Evolutionary conservation across 2,329 filamentous ascomycete genomes (phyloP).

Genomic region (Lojkania enalia): DNA sequence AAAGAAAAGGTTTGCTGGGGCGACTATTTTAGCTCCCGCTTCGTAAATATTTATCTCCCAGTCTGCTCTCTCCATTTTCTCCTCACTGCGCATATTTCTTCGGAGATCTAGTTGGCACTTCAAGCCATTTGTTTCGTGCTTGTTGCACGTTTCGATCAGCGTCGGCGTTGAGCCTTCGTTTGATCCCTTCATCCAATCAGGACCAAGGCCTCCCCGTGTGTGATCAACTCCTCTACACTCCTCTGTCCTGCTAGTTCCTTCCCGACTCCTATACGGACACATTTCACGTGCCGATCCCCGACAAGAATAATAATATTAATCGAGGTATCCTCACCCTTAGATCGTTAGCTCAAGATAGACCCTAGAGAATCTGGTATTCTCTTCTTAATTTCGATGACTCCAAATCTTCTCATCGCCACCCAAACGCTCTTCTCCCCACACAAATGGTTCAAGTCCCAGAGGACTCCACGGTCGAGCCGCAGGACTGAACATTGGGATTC

Average conservation of each 20-base stretch:
- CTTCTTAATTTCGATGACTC: constrained; percentile 46
- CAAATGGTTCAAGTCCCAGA: constrained; percentile 53
- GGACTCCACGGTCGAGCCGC: constrained; percentile 45
- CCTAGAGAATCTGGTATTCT: background rate
- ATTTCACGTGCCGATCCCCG: constrained; percentile 20
- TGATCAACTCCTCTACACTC: constrained; percentile 1
- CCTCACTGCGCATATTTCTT: constrained; percentile 7
- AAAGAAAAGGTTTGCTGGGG: no score
- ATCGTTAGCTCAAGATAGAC: background rate
- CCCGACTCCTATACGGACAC: constrained; percentile 8
- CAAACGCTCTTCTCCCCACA: constrained; percentile 53
- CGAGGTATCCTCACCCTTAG: no score
- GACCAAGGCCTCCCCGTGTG: background rate
- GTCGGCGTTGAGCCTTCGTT: constrained; percentile 4
- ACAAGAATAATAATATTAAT: no score
- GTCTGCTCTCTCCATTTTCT: constrained; percentile 19
- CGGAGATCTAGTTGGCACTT: background rate
- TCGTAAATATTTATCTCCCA: constrained; percentile 24
- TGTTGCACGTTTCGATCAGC: constrained; percentile 21
- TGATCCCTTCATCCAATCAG: background rate
- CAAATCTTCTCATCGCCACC: constrained; percentile 56
- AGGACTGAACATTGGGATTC: constrained; percentile 53
- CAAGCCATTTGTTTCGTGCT: constrained; percentile 20
- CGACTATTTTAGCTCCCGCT: constrained; percentile 41
- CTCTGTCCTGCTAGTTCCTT: background rate